Conservation (phyloP, 805 yeast species). For the Debaryomyces hansenii region DNA sequence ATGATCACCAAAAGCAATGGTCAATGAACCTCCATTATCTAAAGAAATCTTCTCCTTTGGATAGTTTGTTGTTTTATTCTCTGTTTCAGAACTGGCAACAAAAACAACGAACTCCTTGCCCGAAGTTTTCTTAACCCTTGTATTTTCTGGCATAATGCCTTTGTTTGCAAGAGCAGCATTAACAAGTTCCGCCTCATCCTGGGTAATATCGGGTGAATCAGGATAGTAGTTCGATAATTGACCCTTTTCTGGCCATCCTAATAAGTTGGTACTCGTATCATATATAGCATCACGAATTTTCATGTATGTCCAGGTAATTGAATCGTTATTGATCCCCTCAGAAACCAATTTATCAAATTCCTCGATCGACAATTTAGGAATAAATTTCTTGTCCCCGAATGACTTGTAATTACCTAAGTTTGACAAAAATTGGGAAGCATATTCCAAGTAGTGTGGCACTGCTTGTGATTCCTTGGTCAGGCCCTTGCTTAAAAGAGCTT, state of each 20-base stretch:
- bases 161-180: slow-evolving; percentile 63
- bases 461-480: slow-evolving; percentile 31
- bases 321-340: slow-evolving; percentile 36
- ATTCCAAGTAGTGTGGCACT: slow-evolving; percentile 58
- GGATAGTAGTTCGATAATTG: slow-evolving; percentile 76
- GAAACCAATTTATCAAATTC: slow-evolving; percentile 51
- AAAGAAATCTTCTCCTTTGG: slow-evolving; percentile 45
- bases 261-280: slow-evolving; percentile 46
- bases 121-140: slow-evolving; percentile 62
- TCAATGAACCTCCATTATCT: slow-evolving; percentile 41
- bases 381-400: slow-evolving; percentile 85
- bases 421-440: slow-evolving; percentile 70
- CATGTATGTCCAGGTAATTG: slow-evolving; percentile 36
- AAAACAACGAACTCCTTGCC: slow-evolving; percentile 53
- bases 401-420: slow-evolving; percentile 82
- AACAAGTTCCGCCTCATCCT: slow-evolving; percentile 63
- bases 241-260: slow-evolving; percentile 80
- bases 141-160: slow-evolving; percentile 76
- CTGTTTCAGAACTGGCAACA: slow-evolving; percentile 64
- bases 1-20: slow-evolving; percentile 78
- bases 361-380: slow-evolving; percentile 57
- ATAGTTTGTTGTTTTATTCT: slow-evolving; percentile 50
- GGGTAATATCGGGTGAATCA: slow-evolving; percentile 42
- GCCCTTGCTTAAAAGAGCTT: slow-evolving; percentile 27
- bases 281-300: slow-evolving; percentile 51